phyloP scores from a whole-genome alignment of 805 yeast genomes.

The Candida namnaoensis region DNA sequence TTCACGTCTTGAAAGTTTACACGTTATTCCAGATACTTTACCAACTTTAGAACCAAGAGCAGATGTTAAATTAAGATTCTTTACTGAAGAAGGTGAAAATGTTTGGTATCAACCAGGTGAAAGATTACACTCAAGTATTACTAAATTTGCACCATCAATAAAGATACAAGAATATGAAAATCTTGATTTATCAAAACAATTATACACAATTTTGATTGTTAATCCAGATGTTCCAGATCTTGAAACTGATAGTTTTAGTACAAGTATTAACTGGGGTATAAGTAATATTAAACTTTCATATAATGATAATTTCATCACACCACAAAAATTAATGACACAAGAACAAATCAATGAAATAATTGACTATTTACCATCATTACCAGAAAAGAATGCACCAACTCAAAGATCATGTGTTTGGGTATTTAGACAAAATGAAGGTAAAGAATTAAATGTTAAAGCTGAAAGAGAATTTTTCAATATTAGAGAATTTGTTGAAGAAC shows the following conservation, averaged over 20 bases:
- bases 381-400: constrained; percentile 78
- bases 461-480: constrained; percentile 52
- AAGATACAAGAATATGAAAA: constrained; percentile 64
- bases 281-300: constrained; percentile 54
- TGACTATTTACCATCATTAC: constrained; percentile 72
- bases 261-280: constrained; percentile 73
- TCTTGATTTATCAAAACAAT: constrained; percentile 29
- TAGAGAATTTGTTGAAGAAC: constrained; percentile 49
- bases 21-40: constrained; percentile 87
- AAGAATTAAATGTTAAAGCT: constrained; percentile 11
- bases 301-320: constrained; percentile 43
- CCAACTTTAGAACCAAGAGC: constrained; percentile 81
- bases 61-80: constrained; percentile 68
- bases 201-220: constrained; percentile 73
- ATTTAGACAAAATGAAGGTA: constrained; percentile 51
- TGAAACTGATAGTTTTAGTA: constrained; percentile 54
- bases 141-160: constrained; percentile 68
- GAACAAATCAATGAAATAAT: constrained; percentile 34
- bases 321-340: constrained; percentile 23
- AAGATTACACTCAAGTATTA: constrained; percentile 62
- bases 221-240: constrained; percentile 90
- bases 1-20: constrained; percentile 85
- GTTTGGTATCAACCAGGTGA: constrained; percentile 78
- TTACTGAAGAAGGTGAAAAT: constrained; percentile 54
- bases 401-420: constrained; percentile 91